phyloP scores from a whole-genome alignment of 306 rosid genomes.

The Potentilla sterilis region DNA sequence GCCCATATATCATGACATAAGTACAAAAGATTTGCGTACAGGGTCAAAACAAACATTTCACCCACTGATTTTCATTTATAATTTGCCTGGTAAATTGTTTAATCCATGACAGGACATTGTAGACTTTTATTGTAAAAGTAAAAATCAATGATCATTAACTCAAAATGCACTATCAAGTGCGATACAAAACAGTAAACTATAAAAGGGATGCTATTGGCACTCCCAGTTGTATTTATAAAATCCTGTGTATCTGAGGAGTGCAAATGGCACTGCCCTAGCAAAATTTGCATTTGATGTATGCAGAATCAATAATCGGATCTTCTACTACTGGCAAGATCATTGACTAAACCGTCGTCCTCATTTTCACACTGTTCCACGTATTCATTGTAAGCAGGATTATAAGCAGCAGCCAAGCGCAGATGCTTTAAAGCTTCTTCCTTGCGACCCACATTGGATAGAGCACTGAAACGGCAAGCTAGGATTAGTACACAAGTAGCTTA shows the following conservation, averaged over 20 bases:
- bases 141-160: not conserved
- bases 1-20: too few relatives aligned
- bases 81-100: not conserved
- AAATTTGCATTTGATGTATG: not conserved
- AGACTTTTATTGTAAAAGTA: not conserved
- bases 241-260: not conserved
- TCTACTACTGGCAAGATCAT: slow-evolving; percentile 65
- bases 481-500: not conserved
- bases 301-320: slow-evolving; percentile 54
- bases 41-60: not conserved
- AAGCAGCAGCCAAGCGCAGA: slow-evolving; percentile 71
- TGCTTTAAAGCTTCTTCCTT: slow-evolving; percentile 74
- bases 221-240: too few relatives aligned
- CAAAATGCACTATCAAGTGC: not conserved
- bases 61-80: not conserved
- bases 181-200: not conserved
- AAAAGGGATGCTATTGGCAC: not conserved
- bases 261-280: not conserved
- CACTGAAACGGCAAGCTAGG: slow-evolving; percentile 44
- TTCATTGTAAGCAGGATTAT: slow-evolving; percentile 55
- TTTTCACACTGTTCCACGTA: slow-evolving; percentile 65
- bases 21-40: too few relatives aligned
- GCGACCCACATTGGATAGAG: slow-evolving; percentile 61
- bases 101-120: not conserved
- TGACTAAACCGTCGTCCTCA: slow-evolving; percentile 46